phyloP scores from a whole-genome alignment of 1,284 basidiomycete genomes.

The Microbotryum intermedium region DNA sequence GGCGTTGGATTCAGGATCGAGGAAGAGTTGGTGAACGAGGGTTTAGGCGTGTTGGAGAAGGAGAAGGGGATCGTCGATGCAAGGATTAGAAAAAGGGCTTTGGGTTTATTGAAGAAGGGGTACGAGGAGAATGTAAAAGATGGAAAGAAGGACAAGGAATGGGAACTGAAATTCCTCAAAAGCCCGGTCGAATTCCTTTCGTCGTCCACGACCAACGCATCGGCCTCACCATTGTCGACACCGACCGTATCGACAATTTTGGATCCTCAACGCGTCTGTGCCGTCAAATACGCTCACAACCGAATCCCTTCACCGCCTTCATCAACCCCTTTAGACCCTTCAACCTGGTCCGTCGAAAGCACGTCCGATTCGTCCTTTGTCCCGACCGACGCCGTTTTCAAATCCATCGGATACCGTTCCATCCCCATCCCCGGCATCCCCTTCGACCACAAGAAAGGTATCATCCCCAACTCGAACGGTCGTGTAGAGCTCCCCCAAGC shows the following conservation, averaged over 20 bases:
- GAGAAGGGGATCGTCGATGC: slow-evolving; percentile 32
- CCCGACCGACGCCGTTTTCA: slow-evolving; percentile 68
- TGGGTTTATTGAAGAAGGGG: slow-evolving; percentile 45
- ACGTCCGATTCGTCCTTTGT: slow-evolving; percentile 53
- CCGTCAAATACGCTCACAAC: slow-evolving; percentile 26
- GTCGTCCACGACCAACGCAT: background rate
- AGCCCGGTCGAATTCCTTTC: slow-evolving; percentile 52
- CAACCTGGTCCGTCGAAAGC: background rate
- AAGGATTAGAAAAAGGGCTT: slow-evolving; percentile 45
- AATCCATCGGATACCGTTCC: slow-evolving; percentile 77
- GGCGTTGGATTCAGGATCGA: slow-evolving; percentile 54
- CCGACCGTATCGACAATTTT: slow-evolving; percentile 5
- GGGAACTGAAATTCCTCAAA: slow-evolving; percentile 73
- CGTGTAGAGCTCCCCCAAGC: too few species aligned
- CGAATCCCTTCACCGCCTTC: slow-evolving; percentile 14
- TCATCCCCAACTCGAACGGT: slow-evolving; percentile 42
- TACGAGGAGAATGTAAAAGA: slow-evolving; percentile 43
- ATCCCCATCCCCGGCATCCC: slow-evolving; percentile 38
- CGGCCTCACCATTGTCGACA: background rate
- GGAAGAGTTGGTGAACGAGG: slow-evolving; percentile 35
- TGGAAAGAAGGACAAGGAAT: slow-evolving; percentile 53
- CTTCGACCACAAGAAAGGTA: slow-evolving; percentile 40
- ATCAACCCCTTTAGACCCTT: slow-evolving; percentile 15
- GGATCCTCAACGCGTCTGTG: slow-evolving; percentile 9
- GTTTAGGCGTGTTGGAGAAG: slow-evolving; percentile 36